phyloP scores from a whole-genome alignment of 1,139 yeast species.

The Kodamaea plutei region DNA sequence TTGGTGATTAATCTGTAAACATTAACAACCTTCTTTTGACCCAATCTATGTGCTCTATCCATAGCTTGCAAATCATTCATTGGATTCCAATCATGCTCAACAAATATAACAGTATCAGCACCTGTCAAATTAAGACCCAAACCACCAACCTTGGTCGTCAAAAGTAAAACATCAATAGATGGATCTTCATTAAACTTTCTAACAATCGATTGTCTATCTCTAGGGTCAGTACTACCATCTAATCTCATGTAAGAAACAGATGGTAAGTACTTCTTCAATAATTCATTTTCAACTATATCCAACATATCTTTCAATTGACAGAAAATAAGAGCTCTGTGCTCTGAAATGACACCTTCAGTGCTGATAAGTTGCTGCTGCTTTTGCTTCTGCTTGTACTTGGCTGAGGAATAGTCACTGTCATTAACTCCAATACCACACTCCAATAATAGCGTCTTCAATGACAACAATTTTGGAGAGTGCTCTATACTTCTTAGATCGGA shows the following conservation, averaged over 20 bases:
- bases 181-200: slow-evolving; percentile 94
- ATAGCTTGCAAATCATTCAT: slow-evolving; percentile 99
- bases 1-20: slow-evolving; percentile 91
- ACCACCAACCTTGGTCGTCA: slow-evolving; percentile 98
- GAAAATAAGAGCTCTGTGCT: slow-evolving; percentile 91
- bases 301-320: slow-evolving; percentile 98
- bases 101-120: slow-evolving; percentile 97
- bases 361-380: slow-evolving; percentile 35
- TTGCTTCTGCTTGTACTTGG: slow-evolving; percentile 26
- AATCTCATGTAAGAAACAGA: slow-evolving; percentile 90
- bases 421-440: slow-evolving; percentile 92
- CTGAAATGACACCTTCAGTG: slow-evolving; percentile 77
- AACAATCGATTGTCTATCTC: slow-evolving; percentile 88
- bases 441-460: slow-evolving; percentile 71
- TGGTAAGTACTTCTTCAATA: slow-evolving; percentile 80
- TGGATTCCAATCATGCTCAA: slow-evolving; percentile 99
- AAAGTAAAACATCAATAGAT: slow-evolving; percentile 83
- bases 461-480: slow-evolving; percentile 87
- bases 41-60: slow-evolving; percentile 98
- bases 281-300: slow-evolving; percentile 90
- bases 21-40: slow-evolving; percentile 95
- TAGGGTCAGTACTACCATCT: slow-evolving; percentile 92
- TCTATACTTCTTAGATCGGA: slow-evolving; percentile 66
- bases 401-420: slow-evolving; percentile 40
- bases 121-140: slow-evolving; percentile 95